A percentile compares a stretch with the other conserved stretches of the same genome.
phyloP scores from a whole-genome alignment of 768 basidiomycete genomes.

The Leccinum disarticulatum region DNA sequence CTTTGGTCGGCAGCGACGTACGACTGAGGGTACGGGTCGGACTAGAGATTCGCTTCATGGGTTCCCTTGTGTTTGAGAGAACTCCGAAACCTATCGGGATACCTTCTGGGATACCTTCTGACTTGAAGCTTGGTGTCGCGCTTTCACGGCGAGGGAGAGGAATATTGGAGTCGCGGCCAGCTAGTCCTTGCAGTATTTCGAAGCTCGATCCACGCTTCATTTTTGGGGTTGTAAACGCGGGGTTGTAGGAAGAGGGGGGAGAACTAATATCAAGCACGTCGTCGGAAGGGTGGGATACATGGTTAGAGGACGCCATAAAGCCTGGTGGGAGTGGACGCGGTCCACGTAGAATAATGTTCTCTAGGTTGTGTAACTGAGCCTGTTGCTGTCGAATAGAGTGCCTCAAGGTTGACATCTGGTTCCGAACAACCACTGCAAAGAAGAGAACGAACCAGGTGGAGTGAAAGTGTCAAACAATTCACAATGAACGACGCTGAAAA shows the following conservation, averaged over 20 bases:
- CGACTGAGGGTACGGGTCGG: conserved; percentile 80
- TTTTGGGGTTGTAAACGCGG: conserved; percentile 42
- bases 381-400: conserved; percentile 84
- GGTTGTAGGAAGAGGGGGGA: conserved; percentile 34
- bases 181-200: conserved; percentile 66
- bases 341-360: conserved; percentile 64
- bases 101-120: conserved; percentile 69
- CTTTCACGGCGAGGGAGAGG: conserved; percentile 65
- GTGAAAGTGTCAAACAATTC: conserved; percentile 23
- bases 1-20: conserved; percentile 43
- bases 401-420: conserved; percentile 78
- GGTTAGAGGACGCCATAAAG: conserved; percentile 41
- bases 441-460: conserved; percentile 28
- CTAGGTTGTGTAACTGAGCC: conserved; percentile 70
- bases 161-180: conserved; percentile 73
- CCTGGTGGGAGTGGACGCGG: conserved; percentile 56
- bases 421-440: conserved; percentile 65
- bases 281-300: conserved; percentile 35
- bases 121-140: conserved; percentile 35
- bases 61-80: conserved; percentile 37
- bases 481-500: conserved; percentile 28
- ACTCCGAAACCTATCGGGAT: conserved; percentile 59
- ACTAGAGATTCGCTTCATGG: conserved; percentile 58
- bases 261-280: conserved; percentile 35
- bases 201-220: conserved; percentile 66